A percentile compares a stretch with the other conserved stretches of the same genome.
Evolutionary conservation across 139 green algal genomes (phyloP).

Genomic region (Zygnema circumcarinatum): DNA sequence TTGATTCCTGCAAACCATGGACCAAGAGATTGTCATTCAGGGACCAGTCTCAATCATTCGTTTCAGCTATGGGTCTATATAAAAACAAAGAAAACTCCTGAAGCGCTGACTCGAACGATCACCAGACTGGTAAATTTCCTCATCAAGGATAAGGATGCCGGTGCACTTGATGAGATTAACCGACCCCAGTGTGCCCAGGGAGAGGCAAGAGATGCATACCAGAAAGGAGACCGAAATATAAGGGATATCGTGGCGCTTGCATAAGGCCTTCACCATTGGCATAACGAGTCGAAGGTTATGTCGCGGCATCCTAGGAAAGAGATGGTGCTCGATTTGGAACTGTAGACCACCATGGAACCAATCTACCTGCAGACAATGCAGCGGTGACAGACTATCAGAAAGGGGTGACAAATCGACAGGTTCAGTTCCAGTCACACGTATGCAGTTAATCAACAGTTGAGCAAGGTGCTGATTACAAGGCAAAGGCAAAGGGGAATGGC

Average conservation of each 20-base stretch:
- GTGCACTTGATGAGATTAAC: no score
- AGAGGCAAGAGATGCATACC: not conserved
- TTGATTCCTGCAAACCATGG: conserved; percentile 33
- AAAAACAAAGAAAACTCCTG: not conserved
- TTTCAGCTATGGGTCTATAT: not conserved
- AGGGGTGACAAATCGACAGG: no score
- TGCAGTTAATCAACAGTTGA: conserved; percentile 9
- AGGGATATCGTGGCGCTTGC: conserved; percentile 58
- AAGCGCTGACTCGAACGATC: not conserved
- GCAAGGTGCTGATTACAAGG: not conserved
- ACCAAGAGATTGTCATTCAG: not conserved
- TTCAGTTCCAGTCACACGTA: not conserved
- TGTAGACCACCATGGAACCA: conserved; percentile 78
- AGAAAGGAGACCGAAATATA: conserved; percentile 49
- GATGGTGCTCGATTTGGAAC: conserved; percentile 78
- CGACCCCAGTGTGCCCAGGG: not conserved
- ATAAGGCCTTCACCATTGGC: conserved; percentile 56
- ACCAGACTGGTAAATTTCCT: not conserved
- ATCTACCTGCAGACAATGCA: conserved; percentile 64
- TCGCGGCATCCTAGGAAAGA: conserved; percentile 69
- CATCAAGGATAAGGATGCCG: no score
- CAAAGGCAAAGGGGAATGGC: conserved; percentile 2
- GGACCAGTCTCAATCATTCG: not conserved
- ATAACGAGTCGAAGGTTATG: conserved; percentile 68
- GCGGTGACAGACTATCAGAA: conserved; percentile 14